These are phyloP conservation scores for Hymenotorrendiella dingleyae DNA, from an alignment of 2,329 filamentous ascomycete species.

Conservation along the genomic window DNA sequence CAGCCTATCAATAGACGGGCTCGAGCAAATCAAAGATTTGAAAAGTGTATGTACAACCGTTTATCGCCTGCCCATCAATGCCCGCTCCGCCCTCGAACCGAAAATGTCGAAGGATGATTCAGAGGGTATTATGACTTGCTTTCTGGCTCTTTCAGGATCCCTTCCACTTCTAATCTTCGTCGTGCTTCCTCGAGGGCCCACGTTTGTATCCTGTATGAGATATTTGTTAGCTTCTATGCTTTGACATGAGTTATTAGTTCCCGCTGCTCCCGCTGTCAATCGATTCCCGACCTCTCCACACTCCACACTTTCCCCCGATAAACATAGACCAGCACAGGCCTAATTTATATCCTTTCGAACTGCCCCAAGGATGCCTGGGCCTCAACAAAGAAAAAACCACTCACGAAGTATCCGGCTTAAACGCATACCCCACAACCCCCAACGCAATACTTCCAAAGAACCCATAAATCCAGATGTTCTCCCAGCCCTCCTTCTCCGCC, in stretches of 20 bases:
- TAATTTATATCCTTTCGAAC: too few species aligned
- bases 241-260: background rate
- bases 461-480: slow-evolving; percentile 77
- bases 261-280: background rate
- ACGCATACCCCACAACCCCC: slow-evolving; percentile 77
- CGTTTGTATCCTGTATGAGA: slow-evolving; percentile 76
- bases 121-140: slow-evolving; percentile 18
- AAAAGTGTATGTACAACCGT: too few species aligned
- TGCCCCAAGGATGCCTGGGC: too few species aligned
- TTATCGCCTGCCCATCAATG: too few species aligned
- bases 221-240: slow-evolving; percentile 6
- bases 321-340: too few species aligned
- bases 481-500: slow-evolving; percentile 94
- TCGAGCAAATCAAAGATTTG: too few species aligned
- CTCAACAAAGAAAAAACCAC: slow-evolving; percentile 40
- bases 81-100: too few species aligned
- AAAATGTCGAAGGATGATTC: too few species aligned
- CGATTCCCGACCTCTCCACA: background rate
- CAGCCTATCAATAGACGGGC: too few species aligned
- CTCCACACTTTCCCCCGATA: background rate
- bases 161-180: slow-evolving; percentile 90
- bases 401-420: slow-evolving; percentile 98
- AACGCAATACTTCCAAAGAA: slow-evolving; percentile 73
- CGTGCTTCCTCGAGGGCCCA: slow-evolving; percentile 98
- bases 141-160: slow-evolving; percentile 76